Conservation (phyloP, 805 yeast species). For the Hanseniaspora nectarophila region DNA sequence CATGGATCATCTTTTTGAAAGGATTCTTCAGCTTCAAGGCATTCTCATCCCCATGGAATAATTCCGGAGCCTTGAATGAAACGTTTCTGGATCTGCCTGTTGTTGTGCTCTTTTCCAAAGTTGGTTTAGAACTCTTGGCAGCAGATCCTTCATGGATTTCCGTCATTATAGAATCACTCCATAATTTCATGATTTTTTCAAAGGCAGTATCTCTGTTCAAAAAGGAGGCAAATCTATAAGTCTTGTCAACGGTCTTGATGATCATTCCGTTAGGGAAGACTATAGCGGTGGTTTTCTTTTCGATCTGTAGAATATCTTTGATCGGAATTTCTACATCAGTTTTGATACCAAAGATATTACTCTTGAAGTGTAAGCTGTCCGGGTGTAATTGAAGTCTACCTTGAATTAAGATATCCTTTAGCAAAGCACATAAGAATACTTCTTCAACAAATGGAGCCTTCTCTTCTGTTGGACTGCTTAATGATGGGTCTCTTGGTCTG, state of each 20-base stretch:
- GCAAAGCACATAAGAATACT: slow-evolving; percentile 42
- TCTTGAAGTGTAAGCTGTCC: slow-evolving; percentile 47
- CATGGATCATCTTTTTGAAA: slow-evolving; percentile 6
- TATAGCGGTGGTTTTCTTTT: slow-evolving; percentile 53
- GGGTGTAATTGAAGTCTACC: slow-evolving; percentile 53
- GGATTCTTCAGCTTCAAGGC: slow-evolving; percentile 1
- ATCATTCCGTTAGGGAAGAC: slow-evolving; percentile 60
- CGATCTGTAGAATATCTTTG: slow-evolving; percentile 50
- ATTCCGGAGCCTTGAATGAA: slow-evolving; percentile 3
- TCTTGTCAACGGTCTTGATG: slow-evolving; percentile 50
- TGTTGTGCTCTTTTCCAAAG: background rate
- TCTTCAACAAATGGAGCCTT: background rate
- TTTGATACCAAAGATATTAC: slow-evolving; percentile 57
- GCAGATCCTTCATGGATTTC: background rate
- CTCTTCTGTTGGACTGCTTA: background rate
- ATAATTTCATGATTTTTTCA: slow-evolving; percentile 44
- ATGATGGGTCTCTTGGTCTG: background rate
- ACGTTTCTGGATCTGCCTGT: background rate
- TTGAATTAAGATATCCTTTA: slow-evolving; percentile 54
- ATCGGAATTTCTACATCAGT: slow-evolving; percentile 48
- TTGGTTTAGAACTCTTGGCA: background rate
- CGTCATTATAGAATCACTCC: slow-evolving; percentile 37
- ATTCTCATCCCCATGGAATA: slow-evolving; percentile 2
- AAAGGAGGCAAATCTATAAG: slow-evolving; percentile 54
- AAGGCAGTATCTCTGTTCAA: slow-evolving; percentile 45